Evolutionary conservation across 345 rosid species (phyloP), one percentile per base, ranked within the genome.

Genomic region (Bruguiera gymnorhiza): DNA sequence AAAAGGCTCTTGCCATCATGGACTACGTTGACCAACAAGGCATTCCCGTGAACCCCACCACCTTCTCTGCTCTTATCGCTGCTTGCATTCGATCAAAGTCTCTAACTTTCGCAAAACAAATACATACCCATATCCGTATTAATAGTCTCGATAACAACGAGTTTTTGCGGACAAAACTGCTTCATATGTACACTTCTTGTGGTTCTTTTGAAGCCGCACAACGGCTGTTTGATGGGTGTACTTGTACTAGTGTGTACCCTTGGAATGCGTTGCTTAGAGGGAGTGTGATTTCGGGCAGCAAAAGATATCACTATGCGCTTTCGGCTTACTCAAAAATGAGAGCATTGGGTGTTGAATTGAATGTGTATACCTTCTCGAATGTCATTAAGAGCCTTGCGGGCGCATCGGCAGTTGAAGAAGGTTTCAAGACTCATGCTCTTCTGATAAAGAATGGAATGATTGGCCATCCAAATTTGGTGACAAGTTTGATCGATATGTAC

Each of bases 181-280:
- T 90, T 19, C 81, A 77, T 5, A 76, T 89, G 96, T 91, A 91
- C 65, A 83, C 89, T 5, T 72, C 87, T 7, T 94, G 96, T 70
- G 87, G 87, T 24, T 89, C 96, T 18, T 5, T 85, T 0, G 81
- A 87, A 3, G 95, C 87, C 43, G 97, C 96, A 10, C 83, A 80
- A 64, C 79, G 61, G 78, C 81, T 94, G 63, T 89, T 94, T 73
- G 88, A 83, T 57, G 89, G 79, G 70, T 76, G 88, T 78, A 51
- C 75, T 71, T 71, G 79, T 68, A 71, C 65, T 37, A 85, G 81
- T 24, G 89, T 87, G 64, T 85, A 94, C 37, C 83, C 90, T 0
- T 91, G 95, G 88, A 94, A 94, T 69, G 98, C 97, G 0, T 74
- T 94, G 84, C 86, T 94, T 69, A 83, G 96, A 73, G 98, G 98